Base-by-base conservation (phyloP, 1,139 yeast genomes). In the Meyerozyma carpophila region DNA sequence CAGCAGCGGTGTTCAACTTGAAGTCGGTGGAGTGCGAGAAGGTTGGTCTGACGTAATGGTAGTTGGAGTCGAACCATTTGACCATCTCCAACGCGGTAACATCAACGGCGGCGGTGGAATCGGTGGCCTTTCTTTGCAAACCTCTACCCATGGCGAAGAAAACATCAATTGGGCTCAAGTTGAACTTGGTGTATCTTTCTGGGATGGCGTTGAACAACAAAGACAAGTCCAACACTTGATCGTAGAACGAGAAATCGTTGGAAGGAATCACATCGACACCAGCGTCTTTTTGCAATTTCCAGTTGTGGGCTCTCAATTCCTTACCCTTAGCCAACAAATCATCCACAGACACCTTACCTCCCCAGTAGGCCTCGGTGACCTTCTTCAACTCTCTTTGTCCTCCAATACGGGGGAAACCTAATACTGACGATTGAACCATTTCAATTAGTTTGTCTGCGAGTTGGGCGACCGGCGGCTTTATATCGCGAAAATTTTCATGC, bases 111-210 rank as follows among this genome's bases (percentile, higher is more conserved):
- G 85, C 79, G 51, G 82, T 68, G 57, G 91, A 67, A 58, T 86
- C 96, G 56, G 94, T 86, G 57, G 95, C 96, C 73, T 86, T 84
- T 76, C 94, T 88, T 80, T 94, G 98, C 69, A 93, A 82, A 83
- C 98, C 98, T 82, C 98, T 90, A 73, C 98, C 98, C 98, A 93
- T 94, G 64, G 98, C 98, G 68, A 93, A 93, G 64, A 88, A 76
- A 53, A 90, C 89, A 72, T 93, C 98, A 61, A 93, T 79, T 68
- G 91, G 84, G 54, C 91, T 82, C 66, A 93, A 82, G 63, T 85
- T 82, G 75, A 79, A 88, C 79, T 93, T 87, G 73, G 91, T 77
- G 85, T 93, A 93, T 75, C 98, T 86, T 61, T 88, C 95, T 65
- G 98, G 98, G 65, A 93, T 81, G 57, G 84, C 97, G 65, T 93